Conservation (phyloP, 768 basidiomycete species). For the Leccinum longicurvipes region DNA sequence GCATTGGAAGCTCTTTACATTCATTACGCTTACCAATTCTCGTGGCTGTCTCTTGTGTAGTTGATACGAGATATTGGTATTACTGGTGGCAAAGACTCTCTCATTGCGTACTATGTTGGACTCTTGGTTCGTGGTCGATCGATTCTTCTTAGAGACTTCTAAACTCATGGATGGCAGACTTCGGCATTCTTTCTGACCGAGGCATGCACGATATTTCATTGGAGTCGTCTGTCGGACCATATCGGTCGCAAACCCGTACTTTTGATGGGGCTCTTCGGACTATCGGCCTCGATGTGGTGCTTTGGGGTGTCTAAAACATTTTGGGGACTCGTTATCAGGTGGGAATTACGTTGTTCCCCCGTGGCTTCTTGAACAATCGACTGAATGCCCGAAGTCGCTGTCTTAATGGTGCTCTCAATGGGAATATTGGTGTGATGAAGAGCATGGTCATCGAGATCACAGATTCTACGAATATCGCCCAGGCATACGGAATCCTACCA, state of each 20-base stretch:
- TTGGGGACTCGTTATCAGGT: constrained; percentile 44
- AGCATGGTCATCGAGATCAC: constrained; percentile 45
- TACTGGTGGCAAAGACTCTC: constrained; percentile 43
- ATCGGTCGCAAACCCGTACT: constrained; percentile 50
- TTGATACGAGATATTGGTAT: constrained; percentile 32
- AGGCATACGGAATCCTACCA: constrained; percentile 60
- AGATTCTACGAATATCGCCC: constrained; percentile 28
- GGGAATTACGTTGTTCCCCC: neutral
- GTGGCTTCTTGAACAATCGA: neutral
- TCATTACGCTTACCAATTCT: neutral
- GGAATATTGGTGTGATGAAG: constrained; percentile 53
- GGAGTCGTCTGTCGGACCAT: constrained; percentile 49
- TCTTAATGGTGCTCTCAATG: constrained; percentile 48
- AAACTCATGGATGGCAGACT: constrained; percentile 29
- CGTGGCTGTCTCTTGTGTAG: constrained; percentile 5
- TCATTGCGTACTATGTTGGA: constrained; percentile 47
- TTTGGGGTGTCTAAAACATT: constrained; percentile 49
- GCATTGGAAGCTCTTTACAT: constrained; percentile 13
- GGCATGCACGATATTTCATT: constrained; percentile 45
- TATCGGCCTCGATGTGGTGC: constrained; percentile 44
- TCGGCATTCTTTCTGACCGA: constrained; percentile 49
- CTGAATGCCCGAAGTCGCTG: constrained; percentile 33
- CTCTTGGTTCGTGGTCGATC: constrained; percentile 37
- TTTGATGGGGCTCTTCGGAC: constrained; percentile 42
- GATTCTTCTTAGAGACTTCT: neutral